A percentile compares a stretch with the other conserved stretches of the same genome.
Conservation (phyloP, 495 filamentous ascomycete species). For the Tuber aestivum region DNA sequence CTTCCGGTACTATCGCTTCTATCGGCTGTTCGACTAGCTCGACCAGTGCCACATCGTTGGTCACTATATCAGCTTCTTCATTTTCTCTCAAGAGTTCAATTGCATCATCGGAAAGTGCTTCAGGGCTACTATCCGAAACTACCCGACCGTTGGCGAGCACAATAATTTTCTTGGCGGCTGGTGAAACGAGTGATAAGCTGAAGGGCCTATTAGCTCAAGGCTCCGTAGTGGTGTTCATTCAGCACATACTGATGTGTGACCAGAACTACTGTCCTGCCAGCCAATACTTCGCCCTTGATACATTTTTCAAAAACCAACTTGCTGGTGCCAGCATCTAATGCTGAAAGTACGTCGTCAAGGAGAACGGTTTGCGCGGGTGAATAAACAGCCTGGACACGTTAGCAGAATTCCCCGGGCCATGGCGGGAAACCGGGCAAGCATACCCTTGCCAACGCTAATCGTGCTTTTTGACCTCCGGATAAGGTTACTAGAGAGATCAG, state of each 20-base stretch:
- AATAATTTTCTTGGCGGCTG: constrained; percentile 45
- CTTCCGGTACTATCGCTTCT: neutral
- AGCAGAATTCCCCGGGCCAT: neutral
- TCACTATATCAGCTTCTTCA: neutral
- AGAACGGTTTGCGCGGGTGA: constrained; percentile 59
- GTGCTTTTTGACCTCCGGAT: constrained; percentile 65
- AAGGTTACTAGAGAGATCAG: constrained; percentile 55
- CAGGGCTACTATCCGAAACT: constrained; percentile 44
- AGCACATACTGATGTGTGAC: constrained; percentile 51
- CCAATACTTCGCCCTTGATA: constrained; percentile 48
- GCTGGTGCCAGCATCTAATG: constrained; percentile 53
- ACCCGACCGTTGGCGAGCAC: constrained; percentile 55
- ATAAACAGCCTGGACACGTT: constrained; percentile 50
- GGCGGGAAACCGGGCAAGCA: neutral
- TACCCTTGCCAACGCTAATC: constrained; percentile 61
- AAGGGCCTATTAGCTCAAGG: neutral
- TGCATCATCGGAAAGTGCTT: constrained; percentile 42
- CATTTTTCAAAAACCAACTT: constrained; percentile 49
- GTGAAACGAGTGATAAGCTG: constrained; percentile 29
- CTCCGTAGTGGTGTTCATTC: constrained; percentile 34
- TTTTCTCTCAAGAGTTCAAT: constrained; percentile 12
- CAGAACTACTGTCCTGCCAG: constrained; percentile 50
- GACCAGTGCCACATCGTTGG: neutral
- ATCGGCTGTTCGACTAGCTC: neutral
- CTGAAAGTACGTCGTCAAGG: constrained; percentile 65